Evolutionary conservation across 352 stramenopile genomes (phyloP).

Genomic region (Pythium myriotylum): DNA sequence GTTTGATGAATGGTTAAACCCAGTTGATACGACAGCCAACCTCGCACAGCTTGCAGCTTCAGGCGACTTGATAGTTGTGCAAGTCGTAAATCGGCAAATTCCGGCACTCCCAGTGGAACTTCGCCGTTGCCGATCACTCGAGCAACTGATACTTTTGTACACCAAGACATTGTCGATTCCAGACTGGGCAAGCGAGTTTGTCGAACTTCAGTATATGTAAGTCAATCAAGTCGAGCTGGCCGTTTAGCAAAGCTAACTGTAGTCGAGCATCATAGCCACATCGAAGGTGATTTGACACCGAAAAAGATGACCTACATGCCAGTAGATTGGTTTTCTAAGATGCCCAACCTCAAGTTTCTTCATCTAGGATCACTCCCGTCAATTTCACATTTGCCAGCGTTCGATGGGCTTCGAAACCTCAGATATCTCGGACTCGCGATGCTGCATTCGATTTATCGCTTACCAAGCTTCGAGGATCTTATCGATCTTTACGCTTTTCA

Average conservation of each 20-base stretch:
- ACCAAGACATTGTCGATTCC: constrained; percentile 12
- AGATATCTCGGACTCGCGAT: no score
- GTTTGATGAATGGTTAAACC: constrained; percentile 8
- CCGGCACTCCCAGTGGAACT: constrained; percentile 5
- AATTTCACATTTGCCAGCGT: no score
- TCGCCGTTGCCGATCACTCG: constrained; percentile 6
- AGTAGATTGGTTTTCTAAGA: no score
- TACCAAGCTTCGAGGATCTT: no score
- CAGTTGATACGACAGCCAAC: not conserved
- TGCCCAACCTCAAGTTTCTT: no score
- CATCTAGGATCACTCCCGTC: no score
- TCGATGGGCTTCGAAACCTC: no score
- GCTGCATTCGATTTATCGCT: no score
- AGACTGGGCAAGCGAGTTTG: constrained; percentile 12
- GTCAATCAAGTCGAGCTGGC: not conserved
- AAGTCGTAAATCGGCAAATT: constrained; percentile 7
- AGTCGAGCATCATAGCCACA: not conserved
- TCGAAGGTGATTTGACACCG: not conserved
- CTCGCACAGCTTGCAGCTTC: not conserved
- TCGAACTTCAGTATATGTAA: constrained; percentile 11
- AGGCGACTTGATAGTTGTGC: constrained; percentile 12
- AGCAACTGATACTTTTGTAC: constrained; percentile 18
- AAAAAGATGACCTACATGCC: constrained; percentile 1
- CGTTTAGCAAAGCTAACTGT: not conserved
- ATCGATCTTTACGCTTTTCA: no score